Evolutionary conservation across 2,329 filamentous ascomycete species (phyloP), one percentile per base, ranked within the genome.

Genomic region (Penicillium sp.): DNA sequence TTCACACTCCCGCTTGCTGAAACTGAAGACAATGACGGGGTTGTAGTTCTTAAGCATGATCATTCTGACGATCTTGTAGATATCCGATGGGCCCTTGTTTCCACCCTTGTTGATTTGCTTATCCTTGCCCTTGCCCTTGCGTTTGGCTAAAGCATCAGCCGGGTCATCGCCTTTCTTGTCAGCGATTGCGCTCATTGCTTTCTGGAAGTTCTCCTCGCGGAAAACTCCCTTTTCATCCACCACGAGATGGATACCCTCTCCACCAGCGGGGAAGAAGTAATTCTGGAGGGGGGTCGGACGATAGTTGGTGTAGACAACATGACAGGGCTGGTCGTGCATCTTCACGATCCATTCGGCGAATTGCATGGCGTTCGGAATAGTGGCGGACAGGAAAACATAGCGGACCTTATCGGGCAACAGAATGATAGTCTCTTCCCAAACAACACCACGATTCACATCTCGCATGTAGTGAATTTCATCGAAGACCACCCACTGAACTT

Each of bases 381-480:
- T 99, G 61, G 94, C 94, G 32, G 95, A 99, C 58, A 99, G 80
- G 76, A 99, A 99, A 54, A 99, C 95, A 70, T 97, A 99, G 78
- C 92, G 89, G 64, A 99, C 95, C 82, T 99, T 97, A 80, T 99
- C 94, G 4, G 94, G 94, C 31, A 99, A 82, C 64, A 99, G 82
- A 69, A 99, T 99, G 71, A 99, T 97, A 38, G 94, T 97, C 79
- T 99, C 94, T 74, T 99, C 94, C 94, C 94, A 99, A 2, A 99
- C 94, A 0, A 99, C 94, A 79, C 94, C 94, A 76, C 94, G 85
- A 49, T 69, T 76, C 74, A 81, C 76, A 95, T 99, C 94, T 69
- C 94, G 87, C 86, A 99, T 88, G 76, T 99, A 99, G 76, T 99
- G 94, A 60, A 99, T 96, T 75, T 99, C 94, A 75, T 99, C 94